A percentile compares a stretch with the other conserved stretches of the same genome.
phyloP scores from a whole-genome alignment of 176 grass and related monocot genomes.

The Zea luxurians region DNA sequence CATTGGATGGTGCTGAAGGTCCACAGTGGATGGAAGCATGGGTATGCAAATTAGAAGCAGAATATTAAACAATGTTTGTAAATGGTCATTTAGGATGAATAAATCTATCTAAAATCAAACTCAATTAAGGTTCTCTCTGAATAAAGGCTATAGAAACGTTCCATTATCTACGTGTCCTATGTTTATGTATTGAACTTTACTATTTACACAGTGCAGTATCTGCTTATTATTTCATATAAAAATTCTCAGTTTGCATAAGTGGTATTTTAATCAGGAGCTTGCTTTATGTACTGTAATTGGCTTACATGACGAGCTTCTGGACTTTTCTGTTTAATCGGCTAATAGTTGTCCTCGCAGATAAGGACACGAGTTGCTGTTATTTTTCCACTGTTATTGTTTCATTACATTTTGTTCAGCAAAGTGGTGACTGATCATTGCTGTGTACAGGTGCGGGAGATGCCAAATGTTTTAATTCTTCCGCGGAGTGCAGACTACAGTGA shows the following conservation, averaged over 20 bases:
- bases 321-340: slow-evolving; percentile 4
- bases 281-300: neutral
- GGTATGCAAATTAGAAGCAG: slow-evolving; percentile 59
- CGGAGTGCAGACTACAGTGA: slow-evolving; percentile 94
- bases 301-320: neutral
- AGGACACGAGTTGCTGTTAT: neutral
- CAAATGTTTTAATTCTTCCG: slow-evolving; percentile 96
- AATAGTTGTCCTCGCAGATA: slow-evolving; percentile 2
- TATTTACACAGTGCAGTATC: neutral
- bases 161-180: neutral
- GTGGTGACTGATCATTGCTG: slow-evolving; percentile 10
- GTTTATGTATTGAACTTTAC: neutral
- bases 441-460: slow-evolving; percentile 90
- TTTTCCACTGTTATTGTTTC: neutral
- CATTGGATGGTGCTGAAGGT: slow-evolving; percentile 91
- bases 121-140: slow-evolving; percentile 21
- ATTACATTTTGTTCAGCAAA: slow-evolving; percentile 13
- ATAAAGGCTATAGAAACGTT: neutral
- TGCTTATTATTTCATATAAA: slow-evolving; percentile 1
- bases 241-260: neutral
- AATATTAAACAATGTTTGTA: slow-evolving; percentile 27
- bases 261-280: neutral
- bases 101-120: slow-evolving; percentile 24
- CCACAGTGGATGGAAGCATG: slow-evolving; percentile 99
- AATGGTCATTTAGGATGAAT: slow-evolving; percentile 30